Percentiles rank a stretch among this genome's conserved stretches.
Evolutionary conservation across 2,329 filamentous ascomycete species (phyloP).

Genomic region (Simplicillium aogashimaense): DNA sequence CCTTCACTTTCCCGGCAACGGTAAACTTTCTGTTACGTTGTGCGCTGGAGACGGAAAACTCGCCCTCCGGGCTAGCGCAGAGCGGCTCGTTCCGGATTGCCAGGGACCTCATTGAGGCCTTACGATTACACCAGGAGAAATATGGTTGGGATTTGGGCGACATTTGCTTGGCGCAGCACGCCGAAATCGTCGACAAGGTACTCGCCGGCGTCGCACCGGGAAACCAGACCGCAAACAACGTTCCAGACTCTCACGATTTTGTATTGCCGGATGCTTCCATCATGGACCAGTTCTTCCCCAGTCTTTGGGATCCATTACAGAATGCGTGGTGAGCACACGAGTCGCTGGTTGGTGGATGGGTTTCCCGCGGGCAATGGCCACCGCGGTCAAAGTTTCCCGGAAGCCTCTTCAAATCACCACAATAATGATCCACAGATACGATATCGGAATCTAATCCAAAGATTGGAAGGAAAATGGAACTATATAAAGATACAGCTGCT

Average conservation of each 20-base stretch:
- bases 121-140: slow-evolving; percentile 27
- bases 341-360: not conserved
- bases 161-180: slow-evolving; percentile 36
- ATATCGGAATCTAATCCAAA: slow-evolving; percentile 6
- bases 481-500: not conserved
- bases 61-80: slow-evolving; percentile 20
- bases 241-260: slow-evolving; percentile 15
- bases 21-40: slow-evolving; percentile 39
- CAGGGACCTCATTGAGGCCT: slow-evolving; percentile 25
- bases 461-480: not conserved
- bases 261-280: slow-evolving; percentile 20
- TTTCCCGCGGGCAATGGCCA: not conserved
- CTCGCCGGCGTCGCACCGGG: slow-evolving; percentile 16
- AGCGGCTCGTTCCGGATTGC: slow-evolving; percentile 31
- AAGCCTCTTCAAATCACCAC: not conserved
- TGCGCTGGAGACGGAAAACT: slow-evolving; percentile 32
- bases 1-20: slow-evolving; percentile 37
- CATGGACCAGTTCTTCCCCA: slow-evolving; percentile 23
- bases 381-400: not conserved
- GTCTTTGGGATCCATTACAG: slow-evolving; percentile 25
- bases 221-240: slow-evolving; percentile 8
- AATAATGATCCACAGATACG: slow-evolving; percentile 4
- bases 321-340: slow-evolving; percentile 17
- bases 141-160: slow-evolving; percentile 40
- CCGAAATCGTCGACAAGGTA: slow-evolving; percentile 35